A percentile compares a stretch with the other conserved stretches of the same genome.
Evolutionary conservation across 164 flowering plant species (phyloP).

Genomic region (Sextonia rubra): DNA sequence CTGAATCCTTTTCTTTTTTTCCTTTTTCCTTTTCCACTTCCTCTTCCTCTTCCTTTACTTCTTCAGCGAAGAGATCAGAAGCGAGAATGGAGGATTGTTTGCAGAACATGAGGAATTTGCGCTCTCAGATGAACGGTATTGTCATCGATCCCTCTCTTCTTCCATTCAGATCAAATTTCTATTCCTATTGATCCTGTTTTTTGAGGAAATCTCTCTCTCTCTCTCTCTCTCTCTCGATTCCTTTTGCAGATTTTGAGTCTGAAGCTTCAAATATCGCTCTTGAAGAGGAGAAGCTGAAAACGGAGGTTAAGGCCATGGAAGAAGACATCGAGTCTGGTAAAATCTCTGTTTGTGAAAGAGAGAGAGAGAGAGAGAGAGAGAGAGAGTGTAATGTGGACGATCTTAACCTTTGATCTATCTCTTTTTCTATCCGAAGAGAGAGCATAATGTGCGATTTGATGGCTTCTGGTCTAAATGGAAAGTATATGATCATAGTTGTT

Average conservation of each 20-base stretch:
- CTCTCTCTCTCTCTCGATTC: neutral
- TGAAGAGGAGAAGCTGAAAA: constrained; percentile 65
- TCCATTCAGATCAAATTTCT: neutral
- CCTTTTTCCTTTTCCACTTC: neutral
- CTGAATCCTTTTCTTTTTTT: neutral
- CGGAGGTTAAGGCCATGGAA: constrained; percentile 50
- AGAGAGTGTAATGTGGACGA: neutral
- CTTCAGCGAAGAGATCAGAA: neutral
- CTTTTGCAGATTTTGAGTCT: constrained; percentile 64
- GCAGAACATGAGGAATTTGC: constrained; percentile 71
- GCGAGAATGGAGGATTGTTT: constrained; percentile 69
- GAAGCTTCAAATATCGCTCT: constrained; percentile 62
- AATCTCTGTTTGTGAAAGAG: no score
- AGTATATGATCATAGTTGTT: no score
- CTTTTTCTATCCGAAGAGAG: neutral
- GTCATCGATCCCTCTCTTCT: constrained; percentile 8
- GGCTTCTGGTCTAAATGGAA: no score
- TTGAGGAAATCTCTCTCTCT: neutral
- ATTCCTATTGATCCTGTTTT: neutral
- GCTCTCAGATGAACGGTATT: constrained; percentile 85
- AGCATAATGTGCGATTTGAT: neutral
- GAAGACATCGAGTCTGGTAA: constrained; percentile 57
- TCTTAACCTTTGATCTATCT: neutral
- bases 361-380: no score
- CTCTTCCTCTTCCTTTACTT: no score